Evolutionary conservation across 495 filamentous ascomycete genomes (phyloP).

Genomic region (Ascobolus immersus): DNA sequence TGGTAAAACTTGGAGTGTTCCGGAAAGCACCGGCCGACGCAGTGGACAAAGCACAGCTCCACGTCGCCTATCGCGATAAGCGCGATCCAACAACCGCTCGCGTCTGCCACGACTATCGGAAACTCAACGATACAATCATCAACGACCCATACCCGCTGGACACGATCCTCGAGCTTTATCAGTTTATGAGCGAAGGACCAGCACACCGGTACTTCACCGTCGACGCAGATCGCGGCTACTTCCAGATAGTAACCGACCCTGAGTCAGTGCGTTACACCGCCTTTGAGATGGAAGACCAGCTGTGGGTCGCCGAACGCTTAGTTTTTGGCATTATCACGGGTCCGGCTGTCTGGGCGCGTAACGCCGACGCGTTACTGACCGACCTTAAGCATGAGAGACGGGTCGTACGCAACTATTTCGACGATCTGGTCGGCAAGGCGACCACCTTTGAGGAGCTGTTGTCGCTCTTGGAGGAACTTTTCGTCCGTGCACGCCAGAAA

Average conservation of each 20-base stretch:
- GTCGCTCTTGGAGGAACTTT: too few species aligned
- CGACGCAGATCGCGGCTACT: background rate
- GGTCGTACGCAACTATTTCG: background rate
- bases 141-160: background rate
- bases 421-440: background rate
- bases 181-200: background rate
- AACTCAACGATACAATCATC: background rate
- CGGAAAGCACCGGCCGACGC: background rate
- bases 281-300: slow-evolving; percentile 1
- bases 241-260: background rate
- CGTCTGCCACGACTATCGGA: background rate
- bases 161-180: background rate
- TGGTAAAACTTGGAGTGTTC: background rate
- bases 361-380: background rate
- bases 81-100: too few species aligned
- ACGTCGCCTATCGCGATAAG: too few species aligned
- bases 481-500: too few species aligned
- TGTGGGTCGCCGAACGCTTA: background rate
- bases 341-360: background rate
- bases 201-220: background rate
- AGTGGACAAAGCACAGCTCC: background rate
- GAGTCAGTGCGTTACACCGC: background rate
- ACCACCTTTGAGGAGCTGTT: too few species aligned
- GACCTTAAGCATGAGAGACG: background rate
- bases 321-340: background rate